Percentiles rank a stretch among this genome's conserved stretches.
These are phyloP conservation scores for Fusarium citri DNA, from an alignment of 2,329 filamentous ascomycete genomes.

Conservation along the genomic window DNA sequence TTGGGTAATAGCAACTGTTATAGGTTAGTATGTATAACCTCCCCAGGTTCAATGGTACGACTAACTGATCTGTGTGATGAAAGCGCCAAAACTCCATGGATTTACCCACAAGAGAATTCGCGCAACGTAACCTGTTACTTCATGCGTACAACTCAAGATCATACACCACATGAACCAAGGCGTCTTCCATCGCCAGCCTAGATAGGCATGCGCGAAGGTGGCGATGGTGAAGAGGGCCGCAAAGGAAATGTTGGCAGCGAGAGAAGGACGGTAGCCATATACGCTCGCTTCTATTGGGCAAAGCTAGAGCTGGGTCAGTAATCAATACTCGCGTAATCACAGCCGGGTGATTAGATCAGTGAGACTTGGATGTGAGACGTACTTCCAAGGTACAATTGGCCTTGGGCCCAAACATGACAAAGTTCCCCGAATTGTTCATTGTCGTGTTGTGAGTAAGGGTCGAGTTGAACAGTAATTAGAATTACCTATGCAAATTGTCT, in stretches of 20 bases:
- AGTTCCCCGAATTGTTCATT: not conserved
- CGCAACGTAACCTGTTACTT: slow-evolving; percentile 69
- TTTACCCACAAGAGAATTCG: slow-evolving; percentile 65
- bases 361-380: not conserved
- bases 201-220: slow-evolving; percentile 53
- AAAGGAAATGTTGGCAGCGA: slow-evolving; percentile 54
- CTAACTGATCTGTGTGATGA: slow-evolving; percentile 67
- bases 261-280: slow-evolving; percentile 56
- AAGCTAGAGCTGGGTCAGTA: not conserved
- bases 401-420: slow-evolving; percentile 27
- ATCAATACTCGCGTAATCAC: no score
- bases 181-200: slow-evolving; percentile 54
- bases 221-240: slow-evolving; percentile 57
- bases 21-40: not conserved
- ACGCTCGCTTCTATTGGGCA: slow-evolving; percentile 53
- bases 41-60: accelerated
- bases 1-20: slow-evolving; percentile 56
- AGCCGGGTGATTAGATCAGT: not conserved
- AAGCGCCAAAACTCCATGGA: slow-evolving; percentile 65
- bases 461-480: not conserved
- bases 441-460: not conserved
- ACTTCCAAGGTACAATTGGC: slow-evolving; percentile 37
- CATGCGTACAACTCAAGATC: slow-evolving; percentile 62
- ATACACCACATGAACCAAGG: slow-evolving; percentile 59
- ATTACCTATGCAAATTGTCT: not conserved